phyloP scores from a whole-genome alignment of 768 basidiomycete genomes.

The Leccinum disarticulatum region DNA sequence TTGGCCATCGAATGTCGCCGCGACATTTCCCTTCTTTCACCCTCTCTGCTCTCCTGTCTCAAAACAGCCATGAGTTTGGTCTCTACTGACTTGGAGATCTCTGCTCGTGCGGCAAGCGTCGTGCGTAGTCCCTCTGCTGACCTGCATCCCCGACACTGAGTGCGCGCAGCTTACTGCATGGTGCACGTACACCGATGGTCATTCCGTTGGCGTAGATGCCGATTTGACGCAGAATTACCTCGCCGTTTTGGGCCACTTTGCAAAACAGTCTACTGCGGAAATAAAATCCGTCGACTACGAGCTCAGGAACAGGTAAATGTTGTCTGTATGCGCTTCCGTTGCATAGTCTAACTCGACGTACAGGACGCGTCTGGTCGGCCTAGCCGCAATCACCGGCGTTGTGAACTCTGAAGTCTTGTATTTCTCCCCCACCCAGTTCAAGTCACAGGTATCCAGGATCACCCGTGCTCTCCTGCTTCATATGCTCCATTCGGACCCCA shows the following conservation, averaged over 20 bases:
- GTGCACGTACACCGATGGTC: constrained; percentile 89
- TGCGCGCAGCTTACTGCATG: constrained; percentile 78
- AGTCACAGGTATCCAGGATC: constrained; percentile 66
- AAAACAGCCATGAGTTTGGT: constrained; percentile 54
- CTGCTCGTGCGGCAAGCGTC: constrained; percentile 75
- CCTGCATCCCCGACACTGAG: background rate
- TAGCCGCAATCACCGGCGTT: constrained; percentile 79
- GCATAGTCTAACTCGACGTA: background rate
- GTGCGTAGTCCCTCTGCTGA: constrained; percentile 44
- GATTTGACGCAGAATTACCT: constrained; percentile 69
- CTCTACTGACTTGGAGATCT: constrained; percentile 69
- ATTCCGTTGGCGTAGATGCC: constrained; percentile 76
- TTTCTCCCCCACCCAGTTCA: constrained; percentile 68
- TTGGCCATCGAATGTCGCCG: constrained; percentile 85
- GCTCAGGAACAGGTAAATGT: constrained; percentile 64
- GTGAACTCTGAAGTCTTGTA: constrained; percentile 85
- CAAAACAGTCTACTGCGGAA: constrained; percentile 53
- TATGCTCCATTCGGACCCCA: constrained; percentile 60
- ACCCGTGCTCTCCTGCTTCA: constrained; percentile 70
- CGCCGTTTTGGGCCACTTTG: constrained; percentile 62
- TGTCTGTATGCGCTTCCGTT: background rate
- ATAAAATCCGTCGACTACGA: constrained; percentile 61
- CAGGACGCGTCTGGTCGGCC: constrained; percentile 82
- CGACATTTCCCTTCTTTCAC: constrained; percentile 74
- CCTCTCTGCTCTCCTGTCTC: constrained; percentile 65